Evolutionary conservation across 352 stramenopile genomes (phyloP), one percentile per base, ranked within the genome.

Genomic region (Pelagophyceae sp.): DNA sequence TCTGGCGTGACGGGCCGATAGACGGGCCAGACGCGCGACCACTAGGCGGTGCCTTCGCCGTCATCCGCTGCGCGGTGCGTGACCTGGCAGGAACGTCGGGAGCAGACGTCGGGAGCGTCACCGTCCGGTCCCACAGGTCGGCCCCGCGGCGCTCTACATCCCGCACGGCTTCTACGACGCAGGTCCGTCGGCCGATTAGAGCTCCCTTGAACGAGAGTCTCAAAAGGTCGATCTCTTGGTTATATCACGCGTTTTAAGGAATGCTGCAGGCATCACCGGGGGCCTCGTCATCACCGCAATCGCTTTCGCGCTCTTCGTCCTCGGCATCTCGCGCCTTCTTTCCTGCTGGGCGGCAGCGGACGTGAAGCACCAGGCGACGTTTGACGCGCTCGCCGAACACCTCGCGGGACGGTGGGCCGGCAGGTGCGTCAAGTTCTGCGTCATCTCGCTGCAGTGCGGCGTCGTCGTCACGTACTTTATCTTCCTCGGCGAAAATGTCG

Each of bases 61-160:
- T n/a, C n/a, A n/a, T n/a, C n/a, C n/a, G n/a, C n/a, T n/a, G n/a
- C n/a, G n/a, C n/a, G n/a, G n/a, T n/a, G n/a, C n/a, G n/a, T n/a
- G n/a, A n/a, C n/a, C n/a, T n/a, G n/a, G n/a, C n/a, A n/a, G n/a
- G n/a, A n/a, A n/a, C n/a, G n/a, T n/a, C n/a, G n/a, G n/a, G n/a
- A n/a, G n/a, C n/a, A n/a, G n/a, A n/a, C n/a, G n/a, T n/a, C n/a
- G n/a, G n/a, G n/a, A n/a, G n/a, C n/a, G n/a, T n/a, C n/a, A n/a
- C n/a, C n/a, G n/a, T n/a, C n/a, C n/a, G n/a, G n/a, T n/a, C n/a
- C n/a, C n/a, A n/a, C n/a, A n/a, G 58, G 58, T 65, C 58, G 58
- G 58, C 58, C 58, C 58, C 58, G 58, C 58, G 58, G 58, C 58
- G 23, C 29, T 65, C 23, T 65, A 65, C 58, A 65, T 65, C 58